Evolutionary conservation across 2,329 filamentous ascomycete species (phyloP).

Genomic region (Hymenotorrendiella dingleyae): DNA sequence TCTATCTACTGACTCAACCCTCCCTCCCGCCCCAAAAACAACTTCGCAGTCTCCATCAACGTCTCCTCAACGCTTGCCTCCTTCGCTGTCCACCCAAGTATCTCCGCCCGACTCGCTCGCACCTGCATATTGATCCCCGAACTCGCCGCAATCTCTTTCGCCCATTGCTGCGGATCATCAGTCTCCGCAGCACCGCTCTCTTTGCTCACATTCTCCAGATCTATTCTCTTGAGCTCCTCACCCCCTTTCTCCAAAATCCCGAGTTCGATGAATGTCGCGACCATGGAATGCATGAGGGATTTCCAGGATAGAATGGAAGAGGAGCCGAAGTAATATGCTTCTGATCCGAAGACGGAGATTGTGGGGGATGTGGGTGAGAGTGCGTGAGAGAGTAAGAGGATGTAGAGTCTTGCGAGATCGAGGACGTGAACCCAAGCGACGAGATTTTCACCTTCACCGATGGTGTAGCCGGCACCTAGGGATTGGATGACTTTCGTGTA

Average conservation of each 20-base stretch:
- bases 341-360: constrained; percentile 2
- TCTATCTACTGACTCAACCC: too few relatives aligned
- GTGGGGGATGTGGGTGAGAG: not conserved
- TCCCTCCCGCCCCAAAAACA: too few relatives aligned
- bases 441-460: constrained; percentile 8
- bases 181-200: not conserved
- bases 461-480: constrained; percentile 8
- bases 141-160: constrained; percentile 5
- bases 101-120: constrained; percentile 6
- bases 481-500: not conserved
- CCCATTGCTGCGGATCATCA: constrained; percentile 6
- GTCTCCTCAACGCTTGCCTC: constrained; percentile 1
- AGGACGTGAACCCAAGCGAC: constrained; percentile 13
- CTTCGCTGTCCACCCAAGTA: constrained; percentile 6
- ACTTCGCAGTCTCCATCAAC: too few relatives aligned
- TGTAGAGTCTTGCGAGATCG: constrained; percentile 13
- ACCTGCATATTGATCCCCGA: constrained; percentile 10
- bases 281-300: constrained; percentile 4
- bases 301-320: constrained; percentile 4
- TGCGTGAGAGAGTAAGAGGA: constrained; percentile 4
- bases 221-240: not conserved
- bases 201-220: not conserved
- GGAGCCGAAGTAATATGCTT: constrained; percentile 14
- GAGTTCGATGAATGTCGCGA: constrained; percentile 1
- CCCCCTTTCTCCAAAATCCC: constrained; percentile 1